Percentiles rank a stretch among this genome's conserved stretches.
Evolutionary conservation across 768 basidiomycete genomes (phyloP).

Genomic region (Podaxis sp.): DNA sequence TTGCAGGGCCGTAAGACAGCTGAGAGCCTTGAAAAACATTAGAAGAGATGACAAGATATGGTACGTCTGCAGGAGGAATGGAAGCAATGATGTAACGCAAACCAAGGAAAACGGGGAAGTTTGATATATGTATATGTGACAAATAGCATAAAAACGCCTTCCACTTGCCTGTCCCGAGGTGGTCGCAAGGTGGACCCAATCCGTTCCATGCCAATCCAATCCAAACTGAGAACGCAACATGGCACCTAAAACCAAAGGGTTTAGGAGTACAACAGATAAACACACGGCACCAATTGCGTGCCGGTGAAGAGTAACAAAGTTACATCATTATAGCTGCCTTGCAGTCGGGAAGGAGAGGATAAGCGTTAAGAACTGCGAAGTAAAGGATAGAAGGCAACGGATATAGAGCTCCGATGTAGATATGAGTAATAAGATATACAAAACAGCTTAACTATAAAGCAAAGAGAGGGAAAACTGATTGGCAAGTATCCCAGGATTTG

Average conservation of each 20-base stretch:
- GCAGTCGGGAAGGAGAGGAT: neutral
- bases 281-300: neutral
- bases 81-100: too few relatives aligned
- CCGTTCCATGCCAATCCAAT: neutral
- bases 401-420: neutral
- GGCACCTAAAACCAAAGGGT: neutral
- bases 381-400: neutral
- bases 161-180: neutral
- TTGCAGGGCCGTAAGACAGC: too few relatives aligned
- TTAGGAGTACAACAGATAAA: neutral
- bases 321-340: neutral
- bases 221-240: neutral
- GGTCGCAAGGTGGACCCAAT: neutral
- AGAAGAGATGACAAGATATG: neutral
- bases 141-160: neutral
- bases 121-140: neutral
- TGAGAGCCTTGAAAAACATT: neutral
- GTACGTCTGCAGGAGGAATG: neutral
- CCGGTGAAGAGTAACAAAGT: neutral
- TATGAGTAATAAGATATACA: constrained; percentile 12
- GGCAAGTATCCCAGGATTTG: neutral
- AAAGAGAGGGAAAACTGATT: neutral
- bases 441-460: constrained; percentile 2
- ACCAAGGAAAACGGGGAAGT: neutral
- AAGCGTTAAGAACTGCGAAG: neutral